Conservation (phyloP, 805 yeast species). For the Candida stauntonica region DNA sequence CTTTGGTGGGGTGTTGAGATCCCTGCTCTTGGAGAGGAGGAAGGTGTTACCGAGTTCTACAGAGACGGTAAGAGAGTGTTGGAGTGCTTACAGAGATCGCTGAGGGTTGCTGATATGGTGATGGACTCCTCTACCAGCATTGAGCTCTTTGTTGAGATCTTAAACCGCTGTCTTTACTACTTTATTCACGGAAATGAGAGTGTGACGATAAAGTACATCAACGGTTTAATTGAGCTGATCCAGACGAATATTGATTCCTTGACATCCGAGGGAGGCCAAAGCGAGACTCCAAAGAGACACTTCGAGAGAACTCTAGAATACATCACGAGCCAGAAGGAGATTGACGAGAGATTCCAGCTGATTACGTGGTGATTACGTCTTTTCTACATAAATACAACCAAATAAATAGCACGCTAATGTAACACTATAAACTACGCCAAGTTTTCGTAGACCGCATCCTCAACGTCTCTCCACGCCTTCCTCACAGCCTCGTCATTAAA, state of each 20-base stretch:
- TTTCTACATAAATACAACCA: too few relatives aligned
- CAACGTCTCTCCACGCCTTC: conserved; percentile 21
- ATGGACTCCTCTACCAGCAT: conserved; percentile 73
- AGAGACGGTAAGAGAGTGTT: conserved; percentile 68
- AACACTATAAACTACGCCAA: too few relatives aligned
- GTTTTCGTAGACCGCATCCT: conserved; percentile 19
- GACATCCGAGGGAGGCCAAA: conserved; percentile 13
- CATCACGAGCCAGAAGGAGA: conserved; percentile 60
- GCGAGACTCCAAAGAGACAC: conserved; percentile 35
- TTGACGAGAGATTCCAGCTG: conserved; percentile 64
- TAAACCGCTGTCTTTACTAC: conserved; percentile 81
- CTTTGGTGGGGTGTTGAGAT: conserved; percentile 89
- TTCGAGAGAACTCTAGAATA: conserved; percentile 72
- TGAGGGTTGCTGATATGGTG: conserved; percentile 90
- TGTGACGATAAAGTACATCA: conserved; percentile 71
- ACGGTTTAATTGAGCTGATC: conserved; percentile 82
- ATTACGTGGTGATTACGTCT: conserved; percentile 32
- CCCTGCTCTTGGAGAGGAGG: conserved; percentile 41
- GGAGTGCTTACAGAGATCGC: conserved; percentile 85
- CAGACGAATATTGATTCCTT: conserved; percentile 46
- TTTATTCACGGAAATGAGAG: conserved; percentile 72
- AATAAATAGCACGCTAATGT: too few relatives aligned
- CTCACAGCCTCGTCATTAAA: conserved; percentile 25
- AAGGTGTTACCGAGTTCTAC: conserved; percentile 38
- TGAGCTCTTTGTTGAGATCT: conserved; percentile 84